A percentile compares a stretch with the other conserved stretches of the same genome.
Conservation (phyloP, 2,329 filamentous ascomycete species). For the Fusarium vanettenii region DNA sequence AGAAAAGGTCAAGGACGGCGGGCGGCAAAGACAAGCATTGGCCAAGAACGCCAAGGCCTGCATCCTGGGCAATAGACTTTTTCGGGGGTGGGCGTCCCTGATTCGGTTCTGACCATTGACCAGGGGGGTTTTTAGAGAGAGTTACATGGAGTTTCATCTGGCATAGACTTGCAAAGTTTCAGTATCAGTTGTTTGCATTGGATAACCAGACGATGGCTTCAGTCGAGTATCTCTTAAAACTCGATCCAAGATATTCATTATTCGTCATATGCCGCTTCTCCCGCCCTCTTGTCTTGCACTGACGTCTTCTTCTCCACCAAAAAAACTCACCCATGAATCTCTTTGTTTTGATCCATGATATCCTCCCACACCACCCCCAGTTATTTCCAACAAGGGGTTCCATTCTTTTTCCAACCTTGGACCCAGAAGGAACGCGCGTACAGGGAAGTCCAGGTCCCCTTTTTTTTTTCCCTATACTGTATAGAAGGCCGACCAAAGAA, state of each 20-base stretch:
- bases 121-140: background rate
- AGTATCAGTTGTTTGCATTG: background rate
- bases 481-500: background rate
- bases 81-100: background rate
- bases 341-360: background rate
- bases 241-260: background rate
- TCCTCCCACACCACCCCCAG: slow-evolving; percentile 18
- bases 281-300: background rate
- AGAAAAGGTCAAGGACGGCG: background rate
- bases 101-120: background rate
- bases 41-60: background rate
- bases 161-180: background rate
- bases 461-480: background rate
- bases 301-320: background rate
- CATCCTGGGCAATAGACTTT: background rate
- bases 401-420: slow-evolving; percentile 8
- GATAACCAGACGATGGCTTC: background rate
- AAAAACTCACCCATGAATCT: background rate
- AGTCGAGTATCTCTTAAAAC: background rate
- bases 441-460: background rate
- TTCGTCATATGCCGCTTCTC: background rate
- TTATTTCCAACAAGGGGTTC: slow-evolving; percentile 29
- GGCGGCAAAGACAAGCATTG: slow-evolving; percentile 11
- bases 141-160: background rate
- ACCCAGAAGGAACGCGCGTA: slow-evolving; percentile 32